phyloP scores from a whole-genome alignment of 345 rosid species.

The Bretschneidera sinensis region DNA sequence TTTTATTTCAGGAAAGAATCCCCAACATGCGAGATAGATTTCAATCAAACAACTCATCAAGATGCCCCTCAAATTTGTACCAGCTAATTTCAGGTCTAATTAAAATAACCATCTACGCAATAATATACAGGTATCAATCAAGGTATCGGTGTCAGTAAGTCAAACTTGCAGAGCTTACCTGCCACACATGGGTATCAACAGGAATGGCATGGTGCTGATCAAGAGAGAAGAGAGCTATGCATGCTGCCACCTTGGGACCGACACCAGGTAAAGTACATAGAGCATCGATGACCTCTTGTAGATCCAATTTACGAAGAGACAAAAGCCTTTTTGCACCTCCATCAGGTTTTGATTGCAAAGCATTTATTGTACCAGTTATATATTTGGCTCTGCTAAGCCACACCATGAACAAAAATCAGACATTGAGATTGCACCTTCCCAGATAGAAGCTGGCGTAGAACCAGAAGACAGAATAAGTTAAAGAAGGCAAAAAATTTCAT shows the following conservation, averaged over 20 bases:
- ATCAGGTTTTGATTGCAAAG: slow-evolving; percentile 64
- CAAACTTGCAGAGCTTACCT: slow-evolving; percentile 40
- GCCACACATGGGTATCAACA: slow-evolving; percentile 95
- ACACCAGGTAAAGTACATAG: slow-evolving; percentile 86
- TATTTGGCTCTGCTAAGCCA: slow-evolving; percentile 71
- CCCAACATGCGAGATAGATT: not conserved
- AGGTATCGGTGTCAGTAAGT: not conserved
- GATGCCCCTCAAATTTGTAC: not conserved
- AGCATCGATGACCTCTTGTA: slow-evolving; percentile 54
- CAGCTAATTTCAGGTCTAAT: not conserved
- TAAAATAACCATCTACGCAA: not conserved
- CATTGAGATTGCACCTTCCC: slow-evolving; percentile 1
- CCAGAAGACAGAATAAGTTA: slow-evolving; percentile 4
- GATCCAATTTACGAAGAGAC: slow-evolving; percentile 70
- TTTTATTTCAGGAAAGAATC: not conserved
- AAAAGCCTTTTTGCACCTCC: slow-evolving; percentile 80
- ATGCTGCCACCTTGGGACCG: slow-evolving; percentile 93
- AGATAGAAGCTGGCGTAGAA: not conserved
- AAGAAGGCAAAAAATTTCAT: no score
- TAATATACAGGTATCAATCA: not conserved
- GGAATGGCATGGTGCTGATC: slow-evolving; percentile 95
- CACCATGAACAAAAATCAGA: slow-evolving; percentile 16
- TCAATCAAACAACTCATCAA: not conserved
- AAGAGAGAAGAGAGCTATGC: slow-evolving; percentile 88
- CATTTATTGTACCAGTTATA: slow-evolving; percentile 56